Conservation (phyloP, 257 asterid genomes). For the Mitragyna speciosa region DNA sequence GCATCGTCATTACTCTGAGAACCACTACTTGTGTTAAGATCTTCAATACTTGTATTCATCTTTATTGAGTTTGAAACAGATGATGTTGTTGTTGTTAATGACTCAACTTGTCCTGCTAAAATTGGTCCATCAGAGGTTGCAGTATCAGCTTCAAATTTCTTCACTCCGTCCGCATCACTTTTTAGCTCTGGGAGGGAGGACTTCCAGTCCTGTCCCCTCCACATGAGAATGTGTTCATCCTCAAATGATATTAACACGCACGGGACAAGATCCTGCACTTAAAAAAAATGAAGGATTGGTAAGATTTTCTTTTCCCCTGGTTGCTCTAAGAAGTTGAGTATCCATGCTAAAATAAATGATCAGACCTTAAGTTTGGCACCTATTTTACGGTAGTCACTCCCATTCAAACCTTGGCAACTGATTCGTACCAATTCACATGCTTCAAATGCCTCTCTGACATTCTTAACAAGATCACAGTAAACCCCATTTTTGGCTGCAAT, state of each 20-base stretch:
- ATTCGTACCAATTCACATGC: constrained; percentile 85
- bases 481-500: constrained; percentile 89
- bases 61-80: constrained; percentile 22
- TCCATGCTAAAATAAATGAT: constrained; percentile 1
- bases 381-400: constrained; percentile 75
- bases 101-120: constrained; percentile 19
- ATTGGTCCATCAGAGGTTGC: constrained; percentile 12
- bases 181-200: constrained; percentile 44
- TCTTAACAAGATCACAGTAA: constrained; percentile 64
- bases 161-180: constrained; percentile 31
- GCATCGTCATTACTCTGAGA: constrained; percentile 26
- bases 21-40: constrained; percentile 25
- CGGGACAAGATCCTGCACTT: constrained; percentile 87
- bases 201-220: constrained; percentile 87
- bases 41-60: constrained; percentile 16
- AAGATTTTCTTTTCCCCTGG: neutral
- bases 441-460: constrained; percentile 88
- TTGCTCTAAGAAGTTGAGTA: neutral
- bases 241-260: constrained; percentile 90
- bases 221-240: constrained; percentile 72
- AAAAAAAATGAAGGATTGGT: constrained; percentile 12
- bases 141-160: constrained; percentile 30
- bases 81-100: constrained; percentile 26
- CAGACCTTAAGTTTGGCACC: constrained; percentile 94
- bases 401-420: constrained; percentile 82